Conservation (phyloP, 1,139 yeast genomes). For the Hemisphaericaspora lyxosophila region DNA sequence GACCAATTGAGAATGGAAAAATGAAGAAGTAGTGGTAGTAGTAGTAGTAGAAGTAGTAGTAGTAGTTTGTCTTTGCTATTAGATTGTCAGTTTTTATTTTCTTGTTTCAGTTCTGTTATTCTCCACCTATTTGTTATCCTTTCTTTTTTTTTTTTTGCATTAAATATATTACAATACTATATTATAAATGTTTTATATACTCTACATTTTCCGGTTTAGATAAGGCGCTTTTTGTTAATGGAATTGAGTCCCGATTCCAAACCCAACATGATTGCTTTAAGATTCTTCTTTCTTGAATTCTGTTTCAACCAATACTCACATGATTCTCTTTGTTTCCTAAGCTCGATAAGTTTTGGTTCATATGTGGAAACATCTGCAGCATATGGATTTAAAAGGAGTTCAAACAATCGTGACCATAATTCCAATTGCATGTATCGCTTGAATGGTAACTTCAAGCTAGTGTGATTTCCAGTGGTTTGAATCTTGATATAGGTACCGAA, state of each 20-base stretch:
- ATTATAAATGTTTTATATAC: too few relatives aligned
- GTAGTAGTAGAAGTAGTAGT: too few relatives aligned
- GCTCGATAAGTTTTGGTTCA: constrained; percentile 37
- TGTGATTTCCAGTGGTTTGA: constrained; percentile 23
- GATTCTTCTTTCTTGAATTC: constrained; percentile 17
- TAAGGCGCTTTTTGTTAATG: constrained; percentile 13
- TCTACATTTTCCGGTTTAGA: too few relatives aligned
- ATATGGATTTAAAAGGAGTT: constrained; percentile 61
- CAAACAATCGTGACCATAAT: constrained; percentile 71
- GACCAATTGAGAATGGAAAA: neutral
- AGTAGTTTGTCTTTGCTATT: too few relatives aligned
- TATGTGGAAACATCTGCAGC: constrained; percentile 9
- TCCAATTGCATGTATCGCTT: constrained; percentile 78
- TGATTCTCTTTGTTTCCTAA: constrained; percentile 32
- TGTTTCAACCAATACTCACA: constrained; percentile 48
- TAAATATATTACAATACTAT: too few relatives aligned
- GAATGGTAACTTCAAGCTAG: constrained; percentile 44
- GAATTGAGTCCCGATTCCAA: constrained; percentile 24
- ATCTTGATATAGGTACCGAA: constrained; percentile 65
- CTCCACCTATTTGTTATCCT: too few relatives aligned
- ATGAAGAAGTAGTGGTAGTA: neutral
- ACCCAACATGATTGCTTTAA: constrained; percentile 19
- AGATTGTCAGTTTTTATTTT: too few relatives aligned
- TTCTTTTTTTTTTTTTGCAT: too few relatives aligned
- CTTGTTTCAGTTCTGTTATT: too few relatives aligned